A percentile compares a stretch with the other conserved stretches of the same genome.
phyloP scores from a whole-genome alignment of 2,329 filamentous ascomycete species.

The Monosporascus sp. region DNA sequence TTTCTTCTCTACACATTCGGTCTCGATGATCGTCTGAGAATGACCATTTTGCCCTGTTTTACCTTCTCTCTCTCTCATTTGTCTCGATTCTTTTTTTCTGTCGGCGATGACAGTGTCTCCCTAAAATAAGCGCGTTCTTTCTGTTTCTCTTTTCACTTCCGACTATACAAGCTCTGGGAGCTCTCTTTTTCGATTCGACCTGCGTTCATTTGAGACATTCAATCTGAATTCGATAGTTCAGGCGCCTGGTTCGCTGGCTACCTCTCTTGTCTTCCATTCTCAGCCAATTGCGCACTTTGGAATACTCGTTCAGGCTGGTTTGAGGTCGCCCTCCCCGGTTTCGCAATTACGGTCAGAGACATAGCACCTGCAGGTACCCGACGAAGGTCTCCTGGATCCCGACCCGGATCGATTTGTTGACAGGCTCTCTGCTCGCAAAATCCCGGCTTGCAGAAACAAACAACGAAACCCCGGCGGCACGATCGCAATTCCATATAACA shows the following conservation, averaged over 20 bases:
- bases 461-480: background rate
- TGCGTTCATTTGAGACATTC: background rate
- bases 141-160: background rate
- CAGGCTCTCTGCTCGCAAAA: constrained; percentile 12
- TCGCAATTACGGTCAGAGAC: constrained; percentile 10
- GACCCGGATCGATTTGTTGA: constrained; percentile 19
- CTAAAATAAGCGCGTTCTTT: background rate
- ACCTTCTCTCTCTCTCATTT: background rate
- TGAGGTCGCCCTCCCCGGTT: background rate
- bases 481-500: background rate
- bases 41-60: background rate
- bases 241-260: too few species aligned
- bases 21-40: background rate
- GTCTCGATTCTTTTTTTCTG: background rate
- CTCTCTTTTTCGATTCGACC: background rate
- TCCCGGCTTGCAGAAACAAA: background rate
- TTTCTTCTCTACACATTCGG: background rate
- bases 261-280: constrained; percentile 1
- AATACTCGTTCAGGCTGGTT: constrained; percentile 6
- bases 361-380: constrained; percentile 13
- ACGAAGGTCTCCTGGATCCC: constrained; percentile 1
- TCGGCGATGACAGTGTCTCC: background rate
- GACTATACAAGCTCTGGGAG: background rate
- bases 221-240: too few species aligned
- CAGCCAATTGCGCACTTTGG: background rate